phyloP scores from a whole-genome alignment of 352 stramenopile species.

The Phytopythium oedochilum region DNA sequence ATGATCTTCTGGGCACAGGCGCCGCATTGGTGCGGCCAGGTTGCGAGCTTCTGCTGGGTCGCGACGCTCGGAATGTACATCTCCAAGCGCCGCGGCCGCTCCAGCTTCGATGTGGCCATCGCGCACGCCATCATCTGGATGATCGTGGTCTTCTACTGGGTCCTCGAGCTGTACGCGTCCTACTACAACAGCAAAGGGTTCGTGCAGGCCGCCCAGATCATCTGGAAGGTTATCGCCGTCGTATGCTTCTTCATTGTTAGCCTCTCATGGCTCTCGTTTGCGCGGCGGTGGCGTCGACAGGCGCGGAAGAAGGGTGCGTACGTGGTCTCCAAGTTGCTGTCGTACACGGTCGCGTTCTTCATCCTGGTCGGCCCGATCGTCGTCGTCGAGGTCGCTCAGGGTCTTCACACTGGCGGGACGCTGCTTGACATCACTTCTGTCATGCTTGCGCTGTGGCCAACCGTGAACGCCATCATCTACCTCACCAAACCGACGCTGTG shows the following conservation, averaged over 20 bases:
- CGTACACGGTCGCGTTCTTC: constrained; percentile 75
- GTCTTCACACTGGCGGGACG: constrained; percentile 31
- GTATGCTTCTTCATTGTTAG: constrained; percentile 56
- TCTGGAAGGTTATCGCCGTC: constrained; percentile 69
- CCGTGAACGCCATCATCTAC: constrained; percentile 72
- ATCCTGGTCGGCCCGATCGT: constrained; percentile 70
- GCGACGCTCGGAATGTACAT: constrained; percentile 74
- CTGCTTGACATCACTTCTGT: constrained; percentile 37
- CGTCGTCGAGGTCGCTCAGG: constrained; percentile 49
- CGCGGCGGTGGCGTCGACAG: constrained; percentile 37
- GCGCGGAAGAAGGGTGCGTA: constrained; percentile 46
- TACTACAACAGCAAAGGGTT: constrained; percentile 46
- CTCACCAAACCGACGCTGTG: constrained; percentile 62
- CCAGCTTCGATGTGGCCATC: constrained; percentile 68
- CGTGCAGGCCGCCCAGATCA: constrained; percentile 47
- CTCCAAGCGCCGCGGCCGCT: constrained; percentile 41
- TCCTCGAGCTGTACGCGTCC: constrained; percentile 63
- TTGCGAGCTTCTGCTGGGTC: constrained; percentile 81
- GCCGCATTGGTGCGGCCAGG: constrained; percentile 72
- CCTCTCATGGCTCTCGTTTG: constrained; percentile 55
- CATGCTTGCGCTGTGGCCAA: constrained; percentile 74
- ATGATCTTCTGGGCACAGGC: constrained; percentile 65
- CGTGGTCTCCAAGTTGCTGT: constrained; percentile 73
- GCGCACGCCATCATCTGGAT: constrained; percentile 78
- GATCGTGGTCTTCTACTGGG: constrained; percentile 68